A percentile compares a stretch with the other conserved stretches of the same genome.
Evolutionary conservation across 2,329 filamentous ascomycete species (phyloP).

Genomic region (Colletotrichum sp.): DNA sequence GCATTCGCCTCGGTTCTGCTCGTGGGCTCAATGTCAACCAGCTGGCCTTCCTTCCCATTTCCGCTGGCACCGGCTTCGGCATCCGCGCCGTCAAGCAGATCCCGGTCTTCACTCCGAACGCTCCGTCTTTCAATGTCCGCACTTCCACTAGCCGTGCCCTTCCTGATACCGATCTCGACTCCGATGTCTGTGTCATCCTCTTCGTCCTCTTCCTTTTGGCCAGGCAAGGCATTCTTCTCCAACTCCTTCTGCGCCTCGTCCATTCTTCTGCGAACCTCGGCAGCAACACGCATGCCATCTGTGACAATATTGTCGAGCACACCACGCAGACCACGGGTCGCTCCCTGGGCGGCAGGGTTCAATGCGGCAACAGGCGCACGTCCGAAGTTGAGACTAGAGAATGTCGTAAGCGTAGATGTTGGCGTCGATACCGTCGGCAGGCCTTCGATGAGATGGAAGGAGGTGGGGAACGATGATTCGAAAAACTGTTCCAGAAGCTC

Average conservation of each 20-base stretch:
- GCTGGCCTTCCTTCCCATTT: slow-evolving; percentile 35
- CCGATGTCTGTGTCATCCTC: slow-evolving; percentile 66
- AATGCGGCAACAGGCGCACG: slow-evolving; percentile 44
- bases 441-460: slow-evolving; percentile 84
- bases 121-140: slow-evolving; percentile 67
- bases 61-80: slow-evolving; percentile 63
- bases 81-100: slow-evolving; percentile 76
- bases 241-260: slow-evolving; percentile 94
- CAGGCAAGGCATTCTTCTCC: slow-evolving; percentile 77
- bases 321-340: slow-evolving; percentile 80
- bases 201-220: slow-evolving; percentile 70
- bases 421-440: slow-evolving; percentile 37
- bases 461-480: slow-evolving; percentile 91
- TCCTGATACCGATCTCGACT: slow-evolving; percentile 45
- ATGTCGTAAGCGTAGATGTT: slow-evolving; percentile 79
- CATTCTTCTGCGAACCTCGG: slow-evolving; percentile 89
- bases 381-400: slow-evolving; percentile 72
- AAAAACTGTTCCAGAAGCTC: slow-evolving; percentile 97
- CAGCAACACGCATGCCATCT: slow-evolving; percentile 94
- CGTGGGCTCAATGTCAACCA: slow-evolving; percentile 36
- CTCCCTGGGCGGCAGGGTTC: slow-evolving; percentile 54
- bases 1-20: slow-evolving; percentile 31
- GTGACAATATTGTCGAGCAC: slow-evolving; percentile 98
- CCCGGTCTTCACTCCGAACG: slow-evolving; percentile 70
- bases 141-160: slow-evolving; percentile 40